Evolutionary conservation across 2,329 filamentous ascomycete genomes (phyloP).

Genomic region (Ophiostoma piceae): DNA sequence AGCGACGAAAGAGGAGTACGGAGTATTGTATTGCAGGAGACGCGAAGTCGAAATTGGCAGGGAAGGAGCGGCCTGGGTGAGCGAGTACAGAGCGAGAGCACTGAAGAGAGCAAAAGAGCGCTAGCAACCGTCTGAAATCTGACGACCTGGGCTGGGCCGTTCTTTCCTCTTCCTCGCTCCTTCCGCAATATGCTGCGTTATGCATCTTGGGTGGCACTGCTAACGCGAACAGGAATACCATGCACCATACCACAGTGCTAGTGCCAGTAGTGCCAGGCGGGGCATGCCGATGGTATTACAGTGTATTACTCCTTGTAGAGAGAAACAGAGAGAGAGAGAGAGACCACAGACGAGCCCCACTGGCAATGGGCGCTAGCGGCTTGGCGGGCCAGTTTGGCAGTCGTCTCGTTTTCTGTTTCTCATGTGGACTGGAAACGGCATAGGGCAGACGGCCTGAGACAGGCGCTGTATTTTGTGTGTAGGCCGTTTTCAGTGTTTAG

Average conservation of each 20-base stretch:
- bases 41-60: neutral
- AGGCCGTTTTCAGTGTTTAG: neutral
- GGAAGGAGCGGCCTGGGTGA: neutral
- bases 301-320: neutral
- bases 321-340: too few species aligned
- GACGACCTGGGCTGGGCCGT: neutral
- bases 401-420: neutral
- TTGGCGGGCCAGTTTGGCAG: slow-evolving; percentile 5
- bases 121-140: neutral
- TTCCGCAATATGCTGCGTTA: slow-evolving; percentile 17
- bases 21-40: neutral
- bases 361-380: slow-evolving; percentile 4
- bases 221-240: neutral
- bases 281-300: neutral
- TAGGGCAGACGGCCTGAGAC: slow-evolving; percentile 1
- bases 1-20: neutral
- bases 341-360: neutral
- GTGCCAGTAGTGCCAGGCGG: neutral
- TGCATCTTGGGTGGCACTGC: slow-evolving; percentile 9
- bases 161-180: neutral
- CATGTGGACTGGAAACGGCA: neutral
- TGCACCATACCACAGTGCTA: neutral
- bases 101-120: neutral
- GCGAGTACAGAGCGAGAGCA: neutral
- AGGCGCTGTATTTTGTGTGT: neutral